Base-by-base conservation (phyloP, 148 eudicot genomes). In the Heliosperma pusillum region DNA sequence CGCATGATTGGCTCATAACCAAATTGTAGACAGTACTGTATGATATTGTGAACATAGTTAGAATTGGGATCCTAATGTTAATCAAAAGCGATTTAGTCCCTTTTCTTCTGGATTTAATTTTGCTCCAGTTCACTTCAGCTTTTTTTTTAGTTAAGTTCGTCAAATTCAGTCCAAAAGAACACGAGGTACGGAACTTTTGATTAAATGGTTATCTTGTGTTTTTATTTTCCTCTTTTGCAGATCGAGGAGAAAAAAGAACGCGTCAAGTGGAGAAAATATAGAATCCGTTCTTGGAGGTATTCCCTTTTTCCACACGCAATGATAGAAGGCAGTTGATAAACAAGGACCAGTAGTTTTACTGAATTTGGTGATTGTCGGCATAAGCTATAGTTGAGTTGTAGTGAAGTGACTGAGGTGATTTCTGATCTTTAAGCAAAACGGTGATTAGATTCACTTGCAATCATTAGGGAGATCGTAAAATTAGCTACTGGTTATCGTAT, bases 211-310 rank as follows among this genome's bases (percentile, higher is more conserved):
- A 55, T n/a, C 53, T 26, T 22, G 25, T 50, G 59, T 19, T 59
- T n/a, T 47, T 73, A n/a, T 13, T 68, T 17, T 20, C 10, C 58
- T 33, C 27, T 67, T n/a, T 72, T 75, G 68, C 81, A 85, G 88
- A 71, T 85, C 88, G 75, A 85, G 88, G 75, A 80, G 88, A 36
- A 85, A 83, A 52, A 85, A 85, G 81, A 85, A 76, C 60, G 80
- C 82, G 60, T 80, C 84, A 61, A 78, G 44, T 85, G 88, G 88
- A 70, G 88, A 80, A 69, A 83, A 72, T 69, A 72, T 85, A 56
- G 88, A 85, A 76, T 78, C 86, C 68, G 75, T 77, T 10, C 76
- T 74, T 4, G 84, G 82, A 78, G 84, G 88, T 85, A 83, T 17
- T 24, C 64, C 57, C 68, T 57, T 55, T 30, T 53, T 19, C 30